Conservation (phyloP, 164 flowering plant species). For the Santalum album region DNA sequence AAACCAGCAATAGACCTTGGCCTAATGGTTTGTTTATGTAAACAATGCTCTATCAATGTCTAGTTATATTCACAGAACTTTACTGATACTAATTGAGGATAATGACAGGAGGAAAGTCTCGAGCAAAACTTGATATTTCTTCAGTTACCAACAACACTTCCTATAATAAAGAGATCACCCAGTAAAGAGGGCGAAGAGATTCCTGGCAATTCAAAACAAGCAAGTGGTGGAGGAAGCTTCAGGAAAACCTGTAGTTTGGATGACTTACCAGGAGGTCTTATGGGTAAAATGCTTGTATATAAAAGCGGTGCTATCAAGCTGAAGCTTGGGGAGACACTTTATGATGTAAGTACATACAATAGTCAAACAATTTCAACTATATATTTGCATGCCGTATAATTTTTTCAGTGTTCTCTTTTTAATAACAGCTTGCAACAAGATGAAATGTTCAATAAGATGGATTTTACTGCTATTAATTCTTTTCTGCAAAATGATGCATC, state of each 20-base stretch:
- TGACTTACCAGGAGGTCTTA: slow-evolving; percentile 37
- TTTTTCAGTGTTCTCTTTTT: not conserved
- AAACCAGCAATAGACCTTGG: slow-evolving; percentile 40
- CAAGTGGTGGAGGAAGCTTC: not conserved
- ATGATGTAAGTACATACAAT: slow-evolving; percentile 38
- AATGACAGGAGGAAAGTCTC: slow-evolving; percentile 31
- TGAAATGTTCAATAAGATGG: too few species aligned
- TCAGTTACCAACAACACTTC: slow-evolving; percentile 40
- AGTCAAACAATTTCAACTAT: not conserved
- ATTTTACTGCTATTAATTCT: too few species aligned
- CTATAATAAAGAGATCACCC: slow-evolving; percentile 23
- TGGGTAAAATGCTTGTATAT: slow-evolving; percentile 59
- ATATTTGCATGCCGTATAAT: not conserved
- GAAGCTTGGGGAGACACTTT: slow-evolving; percentile 50
- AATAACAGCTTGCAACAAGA: too few species aligned
- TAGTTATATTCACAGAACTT: not conserved
- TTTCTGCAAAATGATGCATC: too few species aligned
- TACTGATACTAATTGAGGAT: not conserved
- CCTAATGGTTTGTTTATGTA: slow-evolving; percentile 33
- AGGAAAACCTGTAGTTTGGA: slow-evolving; percentile 21
- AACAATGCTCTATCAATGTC: not conserved
- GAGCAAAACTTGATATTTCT: slow-evolving; percentile 33
- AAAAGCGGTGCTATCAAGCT: slow-evolving; percentile 53
- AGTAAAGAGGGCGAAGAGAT: slow-evolving; percentile 8
- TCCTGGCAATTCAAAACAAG: slow-evolving; percentile 11